Evolutionary conservation across 2,329 filamentous ascomycete genomes (phyloP).

Genomic region (Fusarium scirpi): DNA sequence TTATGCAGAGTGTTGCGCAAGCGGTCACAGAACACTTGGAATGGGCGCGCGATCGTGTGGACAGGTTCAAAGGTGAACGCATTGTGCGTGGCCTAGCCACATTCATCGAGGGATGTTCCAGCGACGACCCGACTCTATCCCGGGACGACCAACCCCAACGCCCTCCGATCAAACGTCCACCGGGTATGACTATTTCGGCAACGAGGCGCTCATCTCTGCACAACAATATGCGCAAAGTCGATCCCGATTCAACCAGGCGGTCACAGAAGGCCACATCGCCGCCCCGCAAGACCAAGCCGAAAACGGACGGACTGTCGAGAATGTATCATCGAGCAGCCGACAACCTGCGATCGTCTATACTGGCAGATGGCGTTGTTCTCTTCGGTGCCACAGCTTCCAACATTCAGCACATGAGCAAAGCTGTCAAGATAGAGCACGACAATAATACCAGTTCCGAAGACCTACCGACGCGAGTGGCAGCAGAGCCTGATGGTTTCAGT

Average conservation of each 20-base stretch:
- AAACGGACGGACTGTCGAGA: slow-evolving; percentile 39
- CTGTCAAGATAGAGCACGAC: slow-evolving; percentile 2
- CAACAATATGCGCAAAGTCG: slow-evolving; percentile 17
- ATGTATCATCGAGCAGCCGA: slow-evolving; percentile 49
- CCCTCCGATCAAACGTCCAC: slow-evolving; percentile 27
- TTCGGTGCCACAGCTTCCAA: slow-evolving; percentile 47
- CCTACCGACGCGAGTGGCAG: slow-evolving; percentile 1
- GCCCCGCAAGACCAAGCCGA: slow-evolving; percentile 10
- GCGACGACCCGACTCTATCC: slow-evolving; percentile 27
- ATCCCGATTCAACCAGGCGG: slow-evolving; percentile 4
- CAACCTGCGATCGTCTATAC: slow-evolving; percentile 47
- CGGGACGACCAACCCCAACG: slow-evolving; percentile 19
- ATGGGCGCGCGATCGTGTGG: slow-evolving; percentile 63
- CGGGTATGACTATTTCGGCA: slow-evolving; percentile 33
- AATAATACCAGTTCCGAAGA: slow-evolving; percentile 38
- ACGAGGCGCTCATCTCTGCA: slow-evolving; percentile 26
- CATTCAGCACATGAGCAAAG: slow-evolving; percentile 17
- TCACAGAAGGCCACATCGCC: slow-evolving; percentile 1
- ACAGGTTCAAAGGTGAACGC: slow-evolving; percentile 64
- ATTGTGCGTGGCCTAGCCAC: slow-evolving; percentile 66
- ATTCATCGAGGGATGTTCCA: slow-evolving; percentile 64
- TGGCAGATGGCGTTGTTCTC: slow-evolving; percentile 50
- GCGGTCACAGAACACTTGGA: slow-evolving; percentile 72
- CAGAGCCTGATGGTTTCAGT: slow-evolving; percentile 40
- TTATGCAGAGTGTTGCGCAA: slow-evolving; percentile 67